These are phyloP conservation scores for Brasilioporus rufonigricans DNA, from an alignment of 768 basidiomycete genomes.

Conservation along the genomic window DNA sequence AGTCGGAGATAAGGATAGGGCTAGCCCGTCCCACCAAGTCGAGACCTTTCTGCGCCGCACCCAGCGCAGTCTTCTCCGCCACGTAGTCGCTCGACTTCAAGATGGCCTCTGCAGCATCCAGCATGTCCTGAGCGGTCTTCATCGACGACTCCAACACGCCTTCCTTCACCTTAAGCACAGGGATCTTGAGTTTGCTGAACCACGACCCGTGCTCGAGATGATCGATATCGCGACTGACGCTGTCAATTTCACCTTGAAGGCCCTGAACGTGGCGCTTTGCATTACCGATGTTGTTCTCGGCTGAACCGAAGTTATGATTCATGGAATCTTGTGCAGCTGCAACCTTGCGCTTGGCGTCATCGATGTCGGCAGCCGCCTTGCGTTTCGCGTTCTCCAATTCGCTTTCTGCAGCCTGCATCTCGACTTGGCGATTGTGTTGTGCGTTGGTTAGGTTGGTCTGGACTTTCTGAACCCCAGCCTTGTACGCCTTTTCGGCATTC, in stretches of 20 bases:
- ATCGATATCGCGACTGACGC: background rate
- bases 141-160: background rate
- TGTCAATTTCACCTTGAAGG: background rate
- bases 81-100: background rate
- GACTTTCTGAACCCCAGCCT: background rate
- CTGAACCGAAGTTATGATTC: constrained; percentile 2
- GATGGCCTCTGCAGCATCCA: background rate
- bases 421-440: constrained; percentile 1
- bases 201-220: background rate
- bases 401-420: background rate
- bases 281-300: background rate
- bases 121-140: background rate
- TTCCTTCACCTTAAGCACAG: background rate
- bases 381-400: background rate
- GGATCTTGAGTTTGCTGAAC: background rate
- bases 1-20: background rate
- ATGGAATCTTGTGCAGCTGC: background rate
- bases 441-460: background rate
- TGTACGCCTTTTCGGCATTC: background rate
- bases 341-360: background rate
- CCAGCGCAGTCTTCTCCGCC: background rate
- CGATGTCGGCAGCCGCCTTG: background rate
- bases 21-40: background rate
- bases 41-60: background rate
- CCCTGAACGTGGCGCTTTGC: background rate